Evolutionary conservation across 768 basidiomycete genomes (phyloP), one percentile per base, ranked within the genome.

Genomic region (Rhodosporidiobolus sp.): DNA sequence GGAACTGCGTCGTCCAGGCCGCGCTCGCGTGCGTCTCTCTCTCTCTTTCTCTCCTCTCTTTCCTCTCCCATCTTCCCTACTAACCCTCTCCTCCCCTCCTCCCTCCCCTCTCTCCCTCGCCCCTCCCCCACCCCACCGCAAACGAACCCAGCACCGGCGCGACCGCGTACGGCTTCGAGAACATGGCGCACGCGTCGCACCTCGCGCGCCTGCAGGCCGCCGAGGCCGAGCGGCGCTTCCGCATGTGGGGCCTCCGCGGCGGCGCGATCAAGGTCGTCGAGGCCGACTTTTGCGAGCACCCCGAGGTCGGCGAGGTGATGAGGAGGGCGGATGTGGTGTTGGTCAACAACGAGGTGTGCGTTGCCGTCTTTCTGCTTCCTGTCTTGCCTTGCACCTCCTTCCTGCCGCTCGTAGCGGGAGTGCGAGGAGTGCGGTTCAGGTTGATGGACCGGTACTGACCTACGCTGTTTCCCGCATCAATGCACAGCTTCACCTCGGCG

Each of bases 241-340:
- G 87, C 70, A 91, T 97, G 90, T 99, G 94, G 94, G 93, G 92
- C 0, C 82, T 98, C 9, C 81, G 82, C 24, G 85, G 88, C 72
- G 90, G 92, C 9, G 85, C 88, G 5, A 86, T 92, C 35, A 88
- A 91, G 79, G 82, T 91, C 20, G 88, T 90, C 79, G 86, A 94
- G 79, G 92, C 91, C 0, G 88, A 97, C 79, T 96, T 99, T 87
- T 83, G 92, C 60, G 82, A 84, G 67, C 87, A 89, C 78, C 79
- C 78, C 32, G 83, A 88, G 50, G 87, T 93, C 24, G 84, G 87
- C 54, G 86, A 88, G 79, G 83, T 92, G 61, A 85, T 99, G 66
- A 79, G 85, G 16, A 82, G 88, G 77, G 95, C 96, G 4, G 94
- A 98, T 78, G 91, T 99, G 2, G 89, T 99, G 14, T 83, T 98